A percentile compares a stretch with the other conserved stretches of the same genome.
These are phyloP conservation scores for Mortierella sp. DNA, from an alignment of 371 early-diverging fungal genomes.

Conservation along the genomic window DNA sequence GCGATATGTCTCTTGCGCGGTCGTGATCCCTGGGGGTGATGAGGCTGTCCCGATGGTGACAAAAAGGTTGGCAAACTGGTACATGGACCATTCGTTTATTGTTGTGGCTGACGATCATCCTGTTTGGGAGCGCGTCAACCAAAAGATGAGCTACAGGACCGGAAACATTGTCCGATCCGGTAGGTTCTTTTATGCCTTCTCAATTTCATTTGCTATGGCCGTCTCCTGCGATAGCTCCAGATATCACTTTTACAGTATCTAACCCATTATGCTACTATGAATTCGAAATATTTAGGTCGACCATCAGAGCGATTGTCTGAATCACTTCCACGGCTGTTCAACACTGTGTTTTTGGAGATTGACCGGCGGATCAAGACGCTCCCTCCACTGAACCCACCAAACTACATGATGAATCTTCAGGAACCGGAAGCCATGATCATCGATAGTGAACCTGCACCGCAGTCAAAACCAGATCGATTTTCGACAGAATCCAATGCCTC, in stretches of 20 bases:
- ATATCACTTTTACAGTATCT: not conserved
- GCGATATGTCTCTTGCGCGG: constrained; percentile 40
- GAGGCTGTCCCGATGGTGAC: constrained; percentile 49
- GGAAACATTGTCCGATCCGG: constrained; percentile 54
- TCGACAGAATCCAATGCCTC: not conserved
- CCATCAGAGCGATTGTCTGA: constrained; percentile 40
- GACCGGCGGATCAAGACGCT: constrained; percentile 26
- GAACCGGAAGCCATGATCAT: constrained; percentile 16
- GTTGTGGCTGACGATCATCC: constrained; percentile 51
- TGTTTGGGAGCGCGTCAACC: constrained; percentile 38
- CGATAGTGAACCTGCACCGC: not conserved
- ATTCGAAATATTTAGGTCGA: constrained; percentile 12
- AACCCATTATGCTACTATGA: not conserved
- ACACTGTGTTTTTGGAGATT: constrained; percentile 35
- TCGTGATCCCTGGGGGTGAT: constrained; percentile 47
- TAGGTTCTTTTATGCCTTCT: not conserved
- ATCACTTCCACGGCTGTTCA: constrained; percentile 27
- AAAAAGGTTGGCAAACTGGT: constrained; percentile 41
- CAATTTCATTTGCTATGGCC: no score
- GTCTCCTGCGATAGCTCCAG: not conserved
- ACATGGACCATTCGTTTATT: constrained; percentile 46
- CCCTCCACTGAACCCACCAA: constrained; percentile 23
- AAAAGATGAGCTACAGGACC: constrained; percentile 25
- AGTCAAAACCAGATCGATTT: not conserved
- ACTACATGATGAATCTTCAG: constrained; percentile 14